Evolutionary conservation across 305 asterid genomes (phyloP), one percentile per base, ranked within the genome.

Genomic region (Caryopteris hybrid): DNA sequence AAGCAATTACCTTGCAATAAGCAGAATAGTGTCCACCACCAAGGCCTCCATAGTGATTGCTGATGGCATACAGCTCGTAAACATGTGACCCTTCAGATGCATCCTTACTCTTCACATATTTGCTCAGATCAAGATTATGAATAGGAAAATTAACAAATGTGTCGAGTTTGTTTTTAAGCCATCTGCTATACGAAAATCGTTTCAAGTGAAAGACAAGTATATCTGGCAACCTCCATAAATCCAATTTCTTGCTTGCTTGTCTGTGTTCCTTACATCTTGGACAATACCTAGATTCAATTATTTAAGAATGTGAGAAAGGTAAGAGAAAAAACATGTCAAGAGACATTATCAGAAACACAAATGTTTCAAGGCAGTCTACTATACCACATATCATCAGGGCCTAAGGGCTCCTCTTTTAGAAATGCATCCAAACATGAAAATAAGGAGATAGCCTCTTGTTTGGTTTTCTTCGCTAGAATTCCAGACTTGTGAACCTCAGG

Each of bases 351-450:
- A 54, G 10, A 29, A 39, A 42, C 61, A 3, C 54, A 11, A 21
- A 47, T 3, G 11, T 47, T 65, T 61, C 43, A 47, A 23, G 76
- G 22, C 13, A 58, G 64, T 74, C 48, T 47, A 52, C 47, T 56
- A 20, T 84, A 91, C 98, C 99, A 94, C 99, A 91, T 94, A 77
- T 94, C 99, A 75, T 91, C 98, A 43, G 95, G 99, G 51, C 98
- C 98, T 38, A 94, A 76, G 29, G 97, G 98, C 75, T 94, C 99
- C 83, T 91, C 98, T 78, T 88, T 94, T 43, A 89, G 79, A 83
- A 94, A 94, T 57, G 95, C 90, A 78, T 94, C 97, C 75, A 94
- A 79, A 69, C 99, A 94, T 4, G 95, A 87, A 86, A 91, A 94
- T 65, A 94, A 73, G 75, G 97, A 87, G 77, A 94, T 82, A 8